Evolutionary conservation across 2,329 filamentous ascomycete species (phyloP).

Genomic region (Colletotrichum sp.): DNA sequence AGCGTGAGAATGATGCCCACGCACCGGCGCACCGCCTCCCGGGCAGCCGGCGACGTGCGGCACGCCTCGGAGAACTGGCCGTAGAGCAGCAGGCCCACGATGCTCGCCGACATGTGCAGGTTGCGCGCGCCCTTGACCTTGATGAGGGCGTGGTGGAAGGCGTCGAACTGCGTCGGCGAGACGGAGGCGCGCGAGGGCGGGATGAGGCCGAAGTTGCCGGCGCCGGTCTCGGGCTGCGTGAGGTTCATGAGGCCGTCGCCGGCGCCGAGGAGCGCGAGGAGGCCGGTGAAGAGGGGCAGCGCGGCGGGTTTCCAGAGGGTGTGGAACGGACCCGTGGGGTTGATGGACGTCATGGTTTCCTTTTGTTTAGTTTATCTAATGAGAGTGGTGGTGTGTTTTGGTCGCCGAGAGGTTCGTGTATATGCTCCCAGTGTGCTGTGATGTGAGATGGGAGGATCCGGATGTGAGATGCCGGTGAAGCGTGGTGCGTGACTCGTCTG

Average conservation of each 20-base stretch:
- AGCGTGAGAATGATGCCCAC: slow-evolving; percentile 9
- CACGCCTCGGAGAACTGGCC: slow-evolving; percentile 3
- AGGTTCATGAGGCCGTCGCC: slow-evolving; percentile 10
- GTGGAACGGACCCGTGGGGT: neutral
- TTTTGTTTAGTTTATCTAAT: neutral
- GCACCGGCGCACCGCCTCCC: neutral
- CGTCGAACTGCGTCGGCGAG: slow-evolving; percentile 8
- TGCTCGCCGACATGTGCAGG: slow-evolving; percentile 14
- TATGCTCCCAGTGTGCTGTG: neutral
- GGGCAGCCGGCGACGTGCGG: slow-evolving; percentile 4
- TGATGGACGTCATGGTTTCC: neutral
- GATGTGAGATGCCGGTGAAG: neutral
- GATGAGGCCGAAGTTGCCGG: slow-evolving; percentile 6
- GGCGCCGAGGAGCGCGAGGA: slow-evolving; percentile 12
- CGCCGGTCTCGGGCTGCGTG: slow-evolving; percentile 9
- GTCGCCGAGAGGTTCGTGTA: neutral
- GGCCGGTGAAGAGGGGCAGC: slow-evolving; percentile 7
- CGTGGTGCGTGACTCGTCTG: neutral
- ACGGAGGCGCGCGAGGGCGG: neutral
- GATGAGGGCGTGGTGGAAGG: slow-evolving; percentile 14
- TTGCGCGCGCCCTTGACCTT: slow-evolving; percentile 17
- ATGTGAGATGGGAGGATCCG: neutral
- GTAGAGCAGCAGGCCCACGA: slow-evolving; percentile 2
- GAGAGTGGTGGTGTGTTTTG: neutral
- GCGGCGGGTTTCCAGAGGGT: slow-evolving; percentile 7